Evolutionary conservation across 176 grass and related monocot genomes (phyloP), one percentile per base, ranked within the genome.

Genomic region (Elymus sibiricus): DNA sequence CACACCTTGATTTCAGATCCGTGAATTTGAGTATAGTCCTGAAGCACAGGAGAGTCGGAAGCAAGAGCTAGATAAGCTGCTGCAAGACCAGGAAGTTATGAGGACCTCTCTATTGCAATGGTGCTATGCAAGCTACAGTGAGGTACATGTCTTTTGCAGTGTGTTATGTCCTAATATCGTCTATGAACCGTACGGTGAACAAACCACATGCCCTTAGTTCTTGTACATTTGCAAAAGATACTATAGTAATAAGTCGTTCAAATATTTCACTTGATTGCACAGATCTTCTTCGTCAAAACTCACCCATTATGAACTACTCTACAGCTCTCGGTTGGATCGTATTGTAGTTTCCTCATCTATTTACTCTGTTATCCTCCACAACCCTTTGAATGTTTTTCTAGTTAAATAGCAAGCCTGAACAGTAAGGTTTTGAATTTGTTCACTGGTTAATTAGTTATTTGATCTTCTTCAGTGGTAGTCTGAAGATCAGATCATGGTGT

Each of bases 101-200:
- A 93, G 88, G 76, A 88, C 88, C 13, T 96, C 92, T 56, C 94
- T 99, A 88, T 70, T 94, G 40, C 97, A 99, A 69, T 96, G 97
- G 94, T 99, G 94, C 56, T 94, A 94, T 93, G 94, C 97, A 28
- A 99, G 94, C 77, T 99, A 99, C 79, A 95, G 97, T 0, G 97
- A 99, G 97, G 97, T 99, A 91, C 13, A 89, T 74, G 15, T 35
- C 26, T 93, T 83, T 24, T 38, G 28, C 7, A 21, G 62, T 62
- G 4, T 44, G 38, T 24, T 21, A 19, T 27, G 40, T 9, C 4
- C 11, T 7, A 47, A 29, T 86, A 25, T 64, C 2, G 1, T 37
- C 0, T 37, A 17, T 56, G 28, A 42, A 75, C 2, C 16, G 16
- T 34, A 86, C 13, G 25, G 9, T 25, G 43, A 55, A 49, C 64